Evolutionary conservation across 371 early-diverging fungal genomes (phyloP).

Genomic region (Haplosporangium sp.): DNA sequence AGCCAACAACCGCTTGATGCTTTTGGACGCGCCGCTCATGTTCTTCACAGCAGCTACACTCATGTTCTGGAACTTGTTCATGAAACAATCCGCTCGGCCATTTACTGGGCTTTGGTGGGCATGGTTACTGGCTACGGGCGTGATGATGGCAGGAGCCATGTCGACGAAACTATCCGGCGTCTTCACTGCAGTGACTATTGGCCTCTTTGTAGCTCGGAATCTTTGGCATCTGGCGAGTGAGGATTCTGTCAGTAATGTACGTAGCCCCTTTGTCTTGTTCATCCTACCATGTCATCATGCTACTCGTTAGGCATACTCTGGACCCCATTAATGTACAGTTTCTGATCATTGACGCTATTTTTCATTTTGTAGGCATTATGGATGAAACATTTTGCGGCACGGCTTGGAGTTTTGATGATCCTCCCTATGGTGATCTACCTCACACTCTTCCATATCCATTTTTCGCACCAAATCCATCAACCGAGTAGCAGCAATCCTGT

Average conservation of each 20-base stretch:
- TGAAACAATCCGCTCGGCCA: slow-evolving; percentile 58
- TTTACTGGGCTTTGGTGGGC: slow-evolving; percentile 16
- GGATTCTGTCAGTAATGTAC: slow-evolving; percentile 4
- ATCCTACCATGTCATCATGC: too few species aligned
- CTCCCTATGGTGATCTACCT: slow-evolving; percentile 14
- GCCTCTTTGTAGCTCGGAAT: neutral
- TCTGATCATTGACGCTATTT: neutral
- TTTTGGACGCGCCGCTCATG: slow-evolving; percentile 85
- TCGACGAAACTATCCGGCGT: slow-evolving; percentile 17
- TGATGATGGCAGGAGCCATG: slow-evolving; percentile 15
- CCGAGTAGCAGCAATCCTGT: slow-evolving; percentile 9
- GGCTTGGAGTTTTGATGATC: neutral
- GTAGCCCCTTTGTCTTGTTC: neutral
- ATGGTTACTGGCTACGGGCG: slow-evolving; percentile 15
- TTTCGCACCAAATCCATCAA: slow-evolving; percentile 9
- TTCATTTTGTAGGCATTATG: neutral
- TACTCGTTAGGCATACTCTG: neutral
- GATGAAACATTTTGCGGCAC: slow-evolving; percentile 11
- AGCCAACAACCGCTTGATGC: slow-evolving; percentile 84
- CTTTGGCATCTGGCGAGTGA: slow-evolving; percentile 7
- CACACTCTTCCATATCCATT: slow-evolving; percentile 15
- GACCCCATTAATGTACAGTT: too few species aligned
- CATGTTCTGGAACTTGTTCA: slow-evolving; percentile 80
- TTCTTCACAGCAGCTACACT: slow-evolving; percentile 79
- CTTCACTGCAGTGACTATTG: neutral